Evolutionary conservation across 2,329 filamentous ascomycete species (phyloP).

Genomic region (Calonectria pseudoreteaudii): DNA sequence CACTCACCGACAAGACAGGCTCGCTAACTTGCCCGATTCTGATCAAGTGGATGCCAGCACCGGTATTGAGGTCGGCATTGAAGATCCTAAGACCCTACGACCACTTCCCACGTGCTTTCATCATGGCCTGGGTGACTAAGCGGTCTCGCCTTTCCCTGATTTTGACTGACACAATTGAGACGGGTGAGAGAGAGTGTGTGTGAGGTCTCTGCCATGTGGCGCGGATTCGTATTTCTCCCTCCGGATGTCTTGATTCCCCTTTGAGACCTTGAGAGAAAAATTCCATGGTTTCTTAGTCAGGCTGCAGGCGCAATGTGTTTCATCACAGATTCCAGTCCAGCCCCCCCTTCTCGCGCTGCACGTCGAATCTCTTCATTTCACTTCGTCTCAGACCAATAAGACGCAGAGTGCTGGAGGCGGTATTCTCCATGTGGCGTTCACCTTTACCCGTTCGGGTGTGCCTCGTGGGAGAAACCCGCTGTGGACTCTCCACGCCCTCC

Average conservation of each 20-base stretch:
- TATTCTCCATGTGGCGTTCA: conserved; percentile 30
- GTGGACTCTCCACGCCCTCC: neutral
- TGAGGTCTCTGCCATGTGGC: neutral
- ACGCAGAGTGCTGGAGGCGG: conserved; percentile 14
- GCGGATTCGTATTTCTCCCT: neutral
- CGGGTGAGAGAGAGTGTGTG: neutral
- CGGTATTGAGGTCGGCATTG: conserved; percentile 2
- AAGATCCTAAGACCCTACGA: neutral
- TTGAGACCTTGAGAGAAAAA: neutral
- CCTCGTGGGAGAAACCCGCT: conserved; percentile 8
- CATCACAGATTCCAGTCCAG: neutral
- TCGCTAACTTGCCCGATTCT: neutral
- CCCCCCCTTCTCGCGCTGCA: conserved; percentile 3
- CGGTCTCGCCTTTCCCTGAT: neutral
- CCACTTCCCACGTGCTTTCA: neutral
- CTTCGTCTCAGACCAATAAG: conserved; percentile 32
- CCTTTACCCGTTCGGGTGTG: conserved; percentile 32
- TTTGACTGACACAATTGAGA: neutral
- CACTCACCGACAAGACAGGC: neutral
- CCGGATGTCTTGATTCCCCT: neutral
- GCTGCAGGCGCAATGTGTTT: conserved; percentile 19
- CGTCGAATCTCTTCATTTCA: conserved; percentile 32
- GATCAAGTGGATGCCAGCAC: neutral
- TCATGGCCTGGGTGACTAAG: neutral
- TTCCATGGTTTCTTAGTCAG: neutral